Evolutionary conservation across 108 stramenopile genomes (phyloP).

Genomic region (Chaetoceros tenuissimus): DNA sequence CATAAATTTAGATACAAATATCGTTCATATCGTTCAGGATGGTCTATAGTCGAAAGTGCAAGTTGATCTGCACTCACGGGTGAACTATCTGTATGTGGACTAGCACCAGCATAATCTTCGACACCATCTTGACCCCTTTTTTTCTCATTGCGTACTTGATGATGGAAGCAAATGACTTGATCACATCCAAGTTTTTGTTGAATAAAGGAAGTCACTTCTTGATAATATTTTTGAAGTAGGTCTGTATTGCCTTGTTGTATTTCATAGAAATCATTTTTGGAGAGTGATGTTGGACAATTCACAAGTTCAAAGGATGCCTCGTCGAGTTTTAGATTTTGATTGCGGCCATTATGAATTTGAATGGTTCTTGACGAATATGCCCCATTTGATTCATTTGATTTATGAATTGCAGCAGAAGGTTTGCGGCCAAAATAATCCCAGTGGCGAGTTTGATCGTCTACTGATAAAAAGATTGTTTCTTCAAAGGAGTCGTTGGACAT

Average conservation of each 20-base stretch:
- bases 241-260: constrained; percentile 11
- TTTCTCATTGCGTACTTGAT: constrained; percentile 5
- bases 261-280: constrained; percentile 12
- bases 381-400: not conserved
- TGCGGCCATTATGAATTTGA: constrained; percentile 9
- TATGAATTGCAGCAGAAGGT: not conserved
- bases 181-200: constrained; percentile 14
- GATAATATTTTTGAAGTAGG: constrained; percentile 1
- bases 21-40: constrained; percentile 6
- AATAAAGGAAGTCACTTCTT: constrained; percentile 9
- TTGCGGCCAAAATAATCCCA: not conserved
- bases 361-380: not conserved
- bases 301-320: constrained; percentile 15
- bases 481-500: too few relatives aligned
- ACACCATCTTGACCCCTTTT: too few relatives aligned
- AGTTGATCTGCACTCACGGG: constrained; percentile 4
- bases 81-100: constrained; percentile 12
- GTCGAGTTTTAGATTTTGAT: constrained; percentile 4
- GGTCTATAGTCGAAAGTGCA: constrained; percentile 1
- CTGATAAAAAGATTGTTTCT: too few relatives aligned
- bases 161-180: constrained; percentile 9
- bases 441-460: not conserved
- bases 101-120: constrained; percentile 6
- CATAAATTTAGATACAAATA: constrained; percentile 14
- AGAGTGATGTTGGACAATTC: constrained; percentile 2